Percentiles rank a stretch among this genome's conserved stretches.
These are phyloP conservation scores for Piromyces finnis DNA, from an alignment of 192 early-diverging fungal genomes.

Conservation along the genomic window DNA sequence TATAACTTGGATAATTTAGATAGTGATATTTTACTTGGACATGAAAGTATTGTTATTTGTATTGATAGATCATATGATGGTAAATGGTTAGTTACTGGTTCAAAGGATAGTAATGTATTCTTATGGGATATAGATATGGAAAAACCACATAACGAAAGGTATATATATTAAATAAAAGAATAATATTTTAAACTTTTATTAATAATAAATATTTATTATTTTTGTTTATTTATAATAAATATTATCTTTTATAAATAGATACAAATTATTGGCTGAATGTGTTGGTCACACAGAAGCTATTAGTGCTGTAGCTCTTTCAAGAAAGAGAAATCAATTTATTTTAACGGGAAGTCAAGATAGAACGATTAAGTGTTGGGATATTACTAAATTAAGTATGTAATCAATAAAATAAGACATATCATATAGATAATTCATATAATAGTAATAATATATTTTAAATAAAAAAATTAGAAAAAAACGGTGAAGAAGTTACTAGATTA, in stretches of 20 bases:
- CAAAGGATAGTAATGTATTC: slow-evolving; percentile 73
- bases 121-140: slow-evolving; percentile 61
- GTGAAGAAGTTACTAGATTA: slow-evolving; percentile 14
- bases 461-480: background rate
- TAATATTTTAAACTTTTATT: too few species aligned
- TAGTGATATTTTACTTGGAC: slow-evolving; percentile 76
- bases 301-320: slow-evolving; percentile 66
- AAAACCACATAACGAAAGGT: slow-evolving; percentile 21
- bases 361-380: slow-evolving; percentile 23
- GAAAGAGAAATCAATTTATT: slow-evolving; percentile 44
- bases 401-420: slow-evolving; percentile 26
- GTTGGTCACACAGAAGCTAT: slow-evolving; percentile 86
- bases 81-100: slow-evolving; percentile 59
- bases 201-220: too few species aligned
- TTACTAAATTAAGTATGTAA: slow-evolving; percentile 63
- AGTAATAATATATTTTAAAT: background rate
- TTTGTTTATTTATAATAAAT: background rate
- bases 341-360: slow-evolving; percentile 83
- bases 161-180: background rate
- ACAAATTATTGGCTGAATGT: slow-evolving; percentile 47
- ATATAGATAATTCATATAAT: slow-evolving; percentile 16
- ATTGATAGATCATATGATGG: slow-evolving; percentile 52
- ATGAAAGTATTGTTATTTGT: slow-evolving; percentile 73
- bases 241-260: slow-evolving; percentile 12
- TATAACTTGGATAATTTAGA: slow-evolving; percentile 62